phyloP scores from a whole-genome alignment of 169 alveolate species.

The Cryptosporidium viatorum region DNA sequence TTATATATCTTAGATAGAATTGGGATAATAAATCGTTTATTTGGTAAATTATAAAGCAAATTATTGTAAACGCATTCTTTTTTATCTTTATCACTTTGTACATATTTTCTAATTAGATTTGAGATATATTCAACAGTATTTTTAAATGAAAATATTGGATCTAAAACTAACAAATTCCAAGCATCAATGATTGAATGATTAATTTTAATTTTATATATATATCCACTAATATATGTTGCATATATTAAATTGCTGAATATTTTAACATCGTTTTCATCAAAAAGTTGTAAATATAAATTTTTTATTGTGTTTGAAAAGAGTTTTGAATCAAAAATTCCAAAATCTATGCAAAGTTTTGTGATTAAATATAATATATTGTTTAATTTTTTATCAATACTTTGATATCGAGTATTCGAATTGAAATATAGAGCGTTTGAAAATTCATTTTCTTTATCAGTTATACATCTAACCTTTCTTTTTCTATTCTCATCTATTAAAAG shows the following conservation, averaged over 20 bases:
- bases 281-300: constrained; percentile 19
- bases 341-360: constrained; percentile 56
- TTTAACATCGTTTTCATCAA: neutral
- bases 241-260: constrained; percentile 18
- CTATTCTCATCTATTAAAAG: neutral
- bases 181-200: constrained; percentile 16
- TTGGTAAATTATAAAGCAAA: constrained; percentile 8
- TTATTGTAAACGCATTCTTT: constrained; percentile 15
- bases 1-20: constrained; percentile 23
- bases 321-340: constrained; percentile 31
- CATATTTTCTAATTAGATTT: neutral
- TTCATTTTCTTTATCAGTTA: constrained; percentile 15
- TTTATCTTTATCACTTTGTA: neutral
- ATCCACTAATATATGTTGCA: constrained; percentile 42
- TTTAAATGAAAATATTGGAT: constrained; percentile 12
- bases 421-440: neutral
- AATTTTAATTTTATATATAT: constrained; percentile 13
- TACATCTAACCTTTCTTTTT: constrained; percentile 43
- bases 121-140: constrained; percentile 17
- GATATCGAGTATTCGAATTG: neutral
- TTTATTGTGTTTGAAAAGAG: constrained; percentile 37
- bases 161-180: constrained; percentile 26
- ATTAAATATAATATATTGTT: constrained; percentile 31
- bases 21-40: constrained; percentile 10
- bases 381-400: neutral